Evolutionary conservation across 2,329 filamentous ascomycete genomes (phyloP).

Genomic region (Talaromyces sp.): DNA sequence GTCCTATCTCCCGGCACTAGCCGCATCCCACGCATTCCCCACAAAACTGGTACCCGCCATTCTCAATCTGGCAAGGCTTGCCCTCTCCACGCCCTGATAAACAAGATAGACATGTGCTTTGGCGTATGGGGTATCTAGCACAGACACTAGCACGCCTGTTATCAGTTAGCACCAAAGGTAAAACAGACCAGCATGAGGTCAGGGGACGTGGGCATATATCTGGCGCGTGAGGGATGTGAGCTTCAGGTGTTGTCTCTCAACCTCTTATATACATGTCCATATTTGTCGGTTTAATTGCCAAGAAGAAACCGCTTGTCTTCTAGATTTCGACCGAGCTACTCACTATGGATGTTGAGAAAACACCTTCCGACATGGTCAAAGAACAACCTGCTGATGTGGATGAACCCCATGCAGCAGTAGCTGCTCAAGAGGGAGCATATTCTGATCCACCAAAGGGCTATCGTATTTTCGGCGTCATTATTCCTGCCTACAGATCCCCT

Average conservation of each 20-base stretch:
- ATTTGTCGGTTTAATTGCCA: neutral
- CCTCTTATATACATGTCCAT: neutral
- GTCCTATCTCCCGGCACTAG: neutral
- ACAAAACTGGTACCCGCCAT: neutral
- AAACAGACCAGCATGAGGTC: neutral
- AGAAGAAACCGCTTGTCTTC: neutral
- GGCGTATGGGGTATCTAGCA: neutral
- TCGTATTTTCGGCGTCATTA: slow-evolving; percentile 8
- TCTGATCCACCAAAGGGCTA: slow-evolving; percentile 11
- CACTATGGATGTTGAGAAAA: slow-evolving; percentile 2
- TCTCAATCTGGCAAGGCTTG: neutral
- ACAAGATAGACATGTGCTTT: neutral
- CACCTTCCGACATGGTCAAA: slow-evolving; percentile 4
- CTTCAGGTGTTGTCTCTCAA: neutral
- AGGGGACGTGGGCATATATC: neutral
- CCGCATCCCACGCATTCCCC: neutral
- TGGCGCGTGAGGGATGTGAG: neutral
- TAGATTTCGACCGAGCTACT: neutral
- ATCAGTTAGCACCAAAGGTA: neutral
- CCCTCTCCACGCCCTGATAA: neutral
- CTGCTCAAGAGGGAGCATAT: neutral
- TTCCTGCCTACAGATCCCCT: slow-evolving; percentile 14
- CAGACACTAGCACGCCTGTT: neutral
- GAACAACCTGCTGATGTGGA: neutral
- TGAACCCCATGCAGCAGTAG: neutral